Percentiles rank a stretch among this genome's conserved stretches.
Evolutionary conservation across 1,139 yeast species (phyloP).

Genomic region (Pichia sp.): DNA sequence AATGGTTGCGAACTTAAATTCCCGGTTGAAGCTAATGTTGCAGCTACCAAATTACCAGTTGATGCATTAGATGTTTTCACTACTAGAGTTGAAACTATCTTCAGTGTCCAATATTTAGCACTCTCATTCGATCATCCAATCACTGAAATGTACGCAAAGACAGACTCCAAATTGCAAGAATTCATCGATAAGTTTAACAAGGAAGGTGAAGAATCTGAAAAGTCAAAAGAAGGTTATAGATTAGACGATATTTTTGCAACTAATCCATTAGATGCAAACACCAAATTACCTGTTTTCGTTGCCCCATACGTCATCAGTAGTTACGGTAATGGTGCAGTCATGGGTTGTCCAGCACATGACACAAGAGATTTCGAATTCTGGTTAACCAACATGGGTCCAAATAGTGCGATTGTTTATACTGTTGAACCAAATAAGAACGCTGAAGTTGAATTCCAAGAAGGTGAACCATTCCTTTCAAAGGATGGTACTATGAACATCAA

Average conservation of each 20-base stretch:
- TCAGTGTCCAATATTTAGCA: constrained; percentile 80
- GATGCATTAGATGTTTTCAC: constrained; percentile 60
- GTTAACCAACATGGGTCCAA: constrained; percentile 54
- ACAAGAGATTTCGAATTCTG: constrained; percentile 80
- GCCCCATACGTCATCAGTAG: constrained; percentile 87
- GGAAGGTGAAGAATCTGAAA: constrained; percentile 34
- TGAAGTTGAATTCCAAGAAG: constrained; percentile 36
- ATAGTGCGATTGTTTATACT: constrained; percentile 39
- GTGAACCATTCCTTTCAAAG: constrained; percentile 47
- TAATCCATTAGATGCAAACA: constrained; percentile 54
- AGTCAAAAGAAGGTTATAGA: constrained; percentile 57
- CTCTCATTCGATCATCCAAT: constrained; percentile 71
- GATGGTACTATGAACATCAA: constrained; percentile 53
- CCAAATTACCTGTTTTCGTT: constrained; percentile 67
- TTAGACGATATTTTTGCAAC: constrained; percentile 47
- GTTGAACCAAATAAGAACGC: constrained; percentile 39
- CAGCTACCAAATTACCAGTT: constrained; percentile 16
- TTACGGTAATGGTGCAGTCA: constrained; percentile 91
- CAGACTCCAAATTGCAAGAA: constrained; percentile 40
- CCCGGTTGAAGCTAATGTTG: constrained; percentile 14
- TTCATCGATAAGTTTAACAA: constrained; percentile 45
- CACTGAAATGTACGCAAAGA: constrained; percentile 37
- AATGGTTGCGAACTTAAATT: constrained; percentile 72
- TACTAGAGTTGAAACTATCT: constrained; percentile 86
- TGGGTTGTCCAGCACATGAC: constrained; percentile 98